Base-by-base conservation (phyloP, 2,329 filamentous ascomycete species). In the Fusarium fujikuroi region DNA sequence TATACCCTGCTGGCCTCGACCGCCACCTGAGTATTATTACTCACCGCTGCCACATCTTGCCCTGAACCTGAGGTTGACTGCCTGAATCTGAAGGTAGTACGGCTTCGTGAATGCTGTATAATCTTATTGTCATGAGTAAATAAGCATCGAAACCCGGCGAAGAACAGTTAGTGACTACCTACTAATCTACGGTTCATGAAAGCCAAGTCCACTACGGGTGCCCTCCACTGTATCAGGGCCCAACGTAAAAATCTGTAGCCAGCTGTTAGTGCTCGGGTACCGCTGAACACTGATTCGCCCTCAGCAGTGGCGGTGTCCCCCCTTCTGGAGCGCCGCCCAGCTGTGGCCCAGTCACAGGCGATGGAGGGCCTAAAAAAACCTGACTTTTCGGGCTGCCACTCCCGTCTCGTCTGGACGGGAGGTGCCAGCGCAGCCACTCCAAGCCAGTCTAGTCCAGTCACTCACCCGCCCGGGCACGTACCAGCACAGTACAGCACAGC, bases 361-460 rank as follows among this genome's bases (percentile, higher is more conserved):
- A 62, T 60, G 44, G 54, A 66, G 66, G 60, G 63, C 63, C 74
- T 66, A 63, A 65, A 76, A 78, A 79, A 77, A 73, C 77, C 77
- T 77, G 78, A 79, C 76, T 79, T 79, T 80, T 79, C 76, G 73
- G 78, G 76, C 78, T 76, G 73, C 77, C 63, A 72, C 54, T 53
- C 47, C 30, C 16, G n/a, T 52, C 30, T 34, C 47, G 47, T 50
- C 34, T 53, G 19, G 50, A 28, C 60, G 68, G 50, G 23, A 53
- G 65, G 69, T 71, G 75, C 73, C 69, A 70, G 63, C 64, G 70
- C 69, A 76, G 75, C 65, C 58, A 53, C 23, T 28, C 34, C 16
- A 36, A 43, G 40, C n/a, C n/a, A 60, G 60, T 61, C 72, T n/a
- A 50, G 18, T 23, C 23, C 30, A 63, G 60, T 65, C 73, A 75